Evolutionary conservation across 2,329 filamentous ascomycete species (phyloP).

Genomic region (Coleophoma cylindrospora): DNA sequence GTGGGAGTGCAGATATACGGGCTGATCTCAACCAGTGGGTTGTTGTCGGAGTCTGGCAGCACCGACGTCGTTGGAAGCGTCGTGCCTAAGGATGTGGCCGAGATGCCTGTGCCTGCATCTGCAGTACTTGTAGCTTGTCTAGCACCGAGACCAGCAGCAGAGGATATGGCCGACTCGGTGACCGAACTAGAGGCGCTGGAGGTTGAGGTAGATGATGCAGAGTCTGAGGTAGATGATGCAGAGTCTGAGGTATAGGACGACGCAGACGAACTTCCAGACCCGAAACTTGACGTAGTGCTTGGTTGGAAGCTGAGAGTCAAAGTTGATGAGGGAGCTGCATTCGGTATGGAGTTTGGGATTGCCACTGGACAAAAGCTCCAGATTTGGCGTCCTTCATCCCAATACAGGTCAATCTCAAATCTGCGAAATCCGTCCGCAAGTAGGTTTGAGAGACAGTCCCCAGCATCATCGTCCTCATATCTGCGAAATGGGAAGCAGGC

Average conservation of each 20-base stretch:
- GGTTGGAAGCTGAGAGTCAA: conserved; percentile 19
- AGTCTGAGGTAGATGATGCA: background rate
- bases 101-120: conserved; percentile 1
- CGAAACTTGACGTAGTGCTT: conserved; percentile 1
- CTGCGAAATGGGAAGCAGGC: conserved; percentile 51
- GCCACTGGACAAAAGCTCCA: conserved; percentile 60
- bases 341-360: conserved; percentile 30
- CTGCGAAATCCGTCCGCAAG: conserved; percentile 53
- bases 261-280: background rate
- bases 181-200: background rate
- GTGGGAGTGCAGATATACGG: conserved; percentile 47
- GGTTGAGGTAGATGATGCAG: background rate
- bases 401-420: conserved; percentile 57
- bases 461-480: conserved; percentile 46
- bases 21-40: conserved; percentile 41
- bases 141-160: background rate
- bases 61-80: conserved; percentile 10
- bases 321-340: conserved; percentile 14
- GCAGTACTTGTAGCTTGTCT: background rate
- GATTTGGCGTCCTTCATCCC: conserved; percentile 46
- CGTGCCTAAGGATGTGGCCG: conserved; percentile 13
- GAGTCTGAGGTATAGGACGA: background rate
- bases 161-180: background rate
- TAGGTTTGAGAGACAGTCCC: conserved; percentile 57
- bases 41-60: conserved; percentile 10